A percentile compares a stretch with the other conserved stretches of the same genome.
Conservation (phyloP, 2,329 filamentous ascomycete species). For the Scorias spongiosa region DNA sequence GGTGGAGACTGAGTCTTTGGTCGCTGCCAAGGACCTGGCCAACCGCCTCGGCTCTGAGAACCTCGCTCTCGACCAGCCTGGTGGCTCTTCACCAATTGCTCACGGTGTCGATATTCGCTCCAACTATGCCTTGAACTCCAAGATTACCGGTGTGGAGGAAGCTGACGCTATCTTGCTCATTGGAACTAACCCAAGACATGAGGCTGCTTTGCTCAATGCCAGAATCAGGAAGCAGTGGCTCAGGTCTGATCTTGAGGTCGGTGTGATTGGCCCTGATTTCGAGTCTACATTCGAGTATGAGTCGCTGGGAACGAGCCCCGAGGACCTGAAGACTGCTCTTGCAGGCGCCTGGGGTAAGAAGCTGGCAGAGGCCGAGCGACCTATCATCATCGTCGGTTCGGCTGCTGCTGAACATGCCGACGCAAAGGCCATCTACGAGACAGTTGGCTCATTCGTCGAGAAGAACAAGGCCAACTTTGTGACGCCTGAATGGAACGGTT, state of each 20-base stretch:
- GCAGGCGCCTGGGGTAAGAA: slow-evolving; percentile 85
- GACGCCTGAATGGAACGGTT: slow-evolving; percentile 89
- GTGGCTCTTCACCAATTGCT: slow-evolving; percentile 66
- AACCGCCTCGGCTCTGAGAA: slow-evolving; percentile 97
- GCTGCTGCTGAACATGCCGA: slow-evolving; percentile 82
- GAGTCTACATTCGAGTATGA: slow-evolving; percentile 93
- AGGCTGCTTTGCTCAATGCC: slow-evolving; percentile 88
- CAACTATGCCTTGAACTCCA: slow-evolving; percentile 95
- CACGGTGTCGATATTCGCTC: slow-evolving; percentile 88
- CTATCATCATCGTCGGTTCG: slow-evolving; percentile 94
- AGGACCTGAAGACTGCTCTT: slow-evolving; percentile 70
- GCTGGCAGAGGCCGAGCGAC: slow-evolving; percentile 69
- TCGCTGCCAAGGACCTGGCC: slow-evolving; percentile 91
- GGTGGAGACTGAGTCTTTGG: slow-evolving; percentile 80
- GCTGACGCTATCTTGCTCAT: slow-evolving; percentile 84
- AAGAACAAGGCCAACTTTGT: slow-evolving; percentile 82
- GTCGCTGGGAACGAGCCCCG: slow-evolving; percentile 67
- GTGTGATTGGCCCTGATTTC: slow-evolving; percentile 77
- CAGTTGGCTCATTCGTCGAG: slow-evolving; percentile 76
- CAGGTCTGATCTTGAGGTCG: slow-evolving; percentile 84
- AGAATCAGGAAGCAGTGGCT: slow-evolving; percentile 97
- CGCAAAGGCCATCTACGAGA: slow-evolving; percentile 85
- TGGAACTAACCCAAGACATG: slow-evolving; percentile 87
- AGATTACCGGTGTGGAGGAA: slow-evolving; percentile 84
- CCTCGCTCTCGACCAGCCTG: slow-evolving; percentile 77